Base-by-base conservation (phyloP, 306 rosid genomes). In the Lathyrus aphaca region DNA sequence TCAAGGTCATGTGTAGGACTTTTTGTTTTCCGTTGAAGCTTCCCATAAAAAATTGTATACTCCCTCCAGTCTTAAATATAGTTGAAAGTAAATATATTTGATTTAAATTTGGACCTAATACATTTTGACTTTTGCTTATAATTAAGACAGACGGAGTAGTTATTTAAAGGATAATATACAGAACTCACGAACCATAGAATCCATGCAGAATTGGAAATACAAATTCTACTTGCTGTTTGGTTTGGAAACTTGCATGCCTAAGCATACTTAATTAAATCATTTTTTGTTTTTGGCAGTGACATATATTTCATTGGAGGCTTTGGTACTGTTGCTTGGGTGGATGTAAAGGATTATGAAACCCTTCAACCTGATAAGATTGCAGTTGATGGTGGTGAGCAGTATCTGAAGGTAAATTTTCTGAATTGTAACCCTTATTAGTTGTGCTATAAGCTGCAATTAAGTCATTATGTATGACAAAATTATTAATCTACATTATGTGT, bases 321-420 rank as follows among this genome's bases (percentile, higher is more conserved):
- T 78, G 99, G 99, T 39, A 95, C 99, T 80, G 99, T 95, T 61
- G 99, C 99, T 64, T 95, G 99, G 99, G 92, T 91, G 72, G 91
- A 91, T 76, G 99, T 95, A 70, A 89, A 95, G 71, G 97, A 95
- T 71, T 95, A 89, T 8, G 99, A 95, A 84, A 71, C 81, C 78
- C 82, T 95, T 80, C 86, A 91, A 81, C 99, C 99, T 65, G 99
- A 95, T 77, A 95, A 88, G 86, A 95, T 95, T 75, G 99, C 97
- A 48, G 96, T 87, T 68, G 95, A 91, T 71, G 99, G 97, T 23
- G 97, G 97, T 27, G 97, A 95, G 79, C 96, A 89, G 72, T 86
- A 83, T 80, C 87, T 95, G 55, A 95, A 91, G 99, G 99, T 91
- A 72, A 82, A 43, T 38, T 72, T 63, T 61, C 70, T 61, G 38